Conservation (phyloP, 1,139 yeast species). For the Hemisphaericaspora xylofermentans region DNA sequence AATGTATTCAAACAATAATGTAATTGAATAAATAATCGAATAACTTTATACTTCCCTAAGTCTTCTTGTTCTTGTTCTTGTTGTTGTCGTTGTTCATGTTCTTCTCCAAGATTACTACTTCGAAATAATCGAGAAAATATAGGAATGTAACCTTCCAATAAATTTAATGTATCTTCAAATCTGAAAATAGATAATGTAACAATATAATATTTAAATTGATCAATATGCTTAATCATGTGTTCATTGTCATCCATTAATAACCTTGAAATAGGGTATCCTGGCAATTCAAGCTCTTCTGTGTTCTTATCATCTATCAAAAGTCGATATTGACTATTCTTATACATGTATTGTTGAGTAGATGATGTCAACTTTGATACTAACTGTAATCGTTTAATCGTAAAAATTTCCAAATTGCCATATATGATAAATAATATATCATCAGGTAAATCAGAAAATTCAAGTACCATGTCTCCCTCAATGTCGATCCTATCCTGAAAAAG, state of each 20-base stretch:
- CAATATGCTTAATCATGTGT: conserved; percentile 8
- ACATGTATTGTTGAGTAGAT: conserved; percentile 8
- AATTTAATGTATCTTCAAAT: conserved; percentile 14
- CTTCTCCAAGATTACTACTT: too few species aligned
- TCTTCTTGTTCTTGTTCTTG: too few species aligned
- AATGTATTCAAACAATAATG: conserved; percentile 14
- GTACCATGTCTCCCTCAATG: background rate
- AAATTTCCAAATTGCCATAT: conserved; percentile 11
- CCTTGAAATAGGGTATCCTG: conserved; percentile 8
- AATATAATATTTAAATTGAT: conserved; percentile 11
- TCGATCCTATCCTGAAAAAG: too few species aligned
- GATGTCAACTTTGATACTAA: conserved; percentile 7
- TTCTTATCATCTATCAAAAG: conserved; percentile 8
- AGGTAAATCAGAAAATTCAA: conserved; percentile 17
- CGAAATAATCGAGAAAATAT: conserved; percentile 28
- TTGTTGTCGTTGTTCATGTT: too few species aligned
- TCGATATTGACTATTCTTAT: conserved; percentile 9
- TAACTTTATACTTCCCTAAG: conserved; percentile 23
- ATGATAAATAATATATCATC: conserved; percentile 12
- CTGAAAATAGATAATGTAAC: conserved; percentile 9
- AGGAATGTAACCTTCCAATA: conserved; percentile 21
- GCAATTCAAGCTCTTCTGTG: background rate
- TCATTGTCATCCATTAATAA: conserved; percentile 2
- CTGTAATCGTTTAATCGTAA: conserved; percentile 10
- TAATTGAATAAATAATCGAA: conserved; percentile 13